Evolutionary conservation across 192 early-diverging fungal genomes (phyloP), one percentile per base, ranked within the genome.

Genomic region (Chytriomyces confervae): DNA sequence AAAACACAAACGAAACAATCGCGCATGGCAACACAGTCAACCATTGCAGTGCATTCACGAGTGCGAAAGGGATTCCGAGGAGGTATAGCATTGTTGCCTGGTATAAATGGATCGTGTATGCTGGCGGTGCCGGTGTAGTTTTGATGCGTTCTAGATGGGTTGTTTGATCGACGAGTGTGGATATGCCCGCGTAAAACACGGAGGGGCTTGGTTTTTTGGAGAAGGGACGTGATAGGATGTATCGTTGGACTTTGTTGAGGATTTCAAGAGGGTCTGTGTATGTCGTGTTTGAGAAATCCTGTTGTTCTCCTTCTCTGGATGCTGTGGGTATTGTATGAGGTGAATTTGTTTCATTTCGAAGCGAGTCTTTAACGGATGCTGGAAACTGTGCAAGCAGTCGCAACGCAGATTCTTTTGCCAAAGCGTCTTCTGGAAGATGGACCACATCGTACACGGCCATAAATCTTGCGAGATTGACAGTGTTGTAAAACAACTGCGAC

Each of bases 71-170:
- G 61, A 98, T 81, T 0, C 86, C 66, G 13, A 95, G 75, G 69
- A 95, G 75, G 77, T 94, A 94, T 53, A 95, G 78, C 1, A 87
- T 83, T 29, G 94, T 71, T 29, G 88, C 89, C 80, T 95, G 94
- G 69, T 91, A 87, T 75, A 98, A 83, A 83, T 97, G 96, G 70
- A 95, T 93, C 18, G 88, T 85, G 74, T 97, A 97, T 6, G 94
- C 93, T 51, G 93, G 18, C 3, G 69, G 69, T 7, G 57, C 27
- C 48, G 69, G 69, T 3, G 69, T 72, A 3, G 48, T 20, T 16
- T 45, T 16, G 69, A 72, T 72, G 24, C 69, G 5, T n/a, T 72
- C n/a, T 9, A 72, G 44, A 4, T 20, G 3, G 8, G 51, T 57
- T 7, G 36, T 9, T 23, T 10, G 10, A 8, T 72, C 69, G 2